Conservation (phyloP, 2,329 filamentous ascomycete genomes). For the Sporothrix humicola region DNA sequence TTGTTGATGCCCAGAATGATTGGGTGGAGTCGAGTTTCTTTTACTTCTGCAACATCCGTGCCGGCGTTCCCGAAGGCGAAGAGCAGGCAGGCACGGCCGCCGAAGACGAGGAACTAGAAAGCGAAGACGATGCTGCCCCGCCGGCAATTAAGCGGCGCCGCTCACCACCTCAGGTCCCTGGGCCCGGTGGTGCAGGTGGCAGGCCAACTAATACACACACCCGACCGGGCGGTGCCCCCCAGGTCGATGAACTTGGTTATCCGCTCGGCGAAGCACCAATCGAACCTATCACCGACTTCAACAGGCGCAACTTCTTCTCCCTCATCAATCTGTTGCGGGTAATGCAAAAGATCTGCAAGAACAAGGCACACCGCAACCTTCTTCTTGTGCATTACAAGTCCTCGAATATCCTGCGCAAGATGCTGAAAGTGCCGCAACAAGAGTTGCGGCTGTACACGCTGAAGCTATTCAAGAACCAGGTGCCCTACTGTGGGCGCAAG, state of each 20-base stretch:
- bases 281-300: slow-evolving; percentile 85
- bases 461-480: slow-evolving; percentile 98
- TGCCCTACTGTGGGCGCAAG: slow-evolving; percentile 96
- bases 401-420: slow-evolving; percentile 87
- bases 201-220: not conserved
- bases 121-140: slow-evolving; percentile 79
- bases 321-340: slow-evolving; percentile 94
- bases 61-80: slow-evolving; percentile 41
- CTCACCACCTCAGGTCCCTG: slow-evolving; percentile 42
- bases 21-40: slow-evolving; percentile 86
- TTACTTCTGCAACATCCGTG: slow-evolving; percentile 78
- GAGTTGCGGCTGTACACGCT: slow-evolving; percentile 90
- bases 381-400: slow-evolving; percentile 96
- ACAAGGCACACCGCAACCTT: slow-evolving; percentile 92
- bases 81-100: slow-evolving; percentile 41
- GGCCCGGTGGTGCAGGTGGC: not conserved
- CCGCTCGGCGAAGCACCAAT: slow-evolving; percentile 72
- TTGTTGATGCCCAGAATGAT: slow-evolving; percentile 85
- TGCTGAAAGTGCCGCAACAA: slow-evolving; percentile 86
- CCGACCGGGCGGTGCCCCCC: slow-evolving; percentile 46
- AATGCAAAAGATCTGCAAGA: slow-evolving; percentile 96
- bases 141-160: slow-evolving; percentile 75
- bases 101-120: slow-evolving; percentile 52
- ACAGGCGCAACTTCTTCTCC: slow-evolving; percentile 92
- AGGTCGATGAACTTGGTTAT: slow-evolving; percentile 87